These are phyloP conservation scores for Trichomonascaceae sp. DNA, from an alignment of 1,139 yeast species.

Conservation along the genomic window DNA sequence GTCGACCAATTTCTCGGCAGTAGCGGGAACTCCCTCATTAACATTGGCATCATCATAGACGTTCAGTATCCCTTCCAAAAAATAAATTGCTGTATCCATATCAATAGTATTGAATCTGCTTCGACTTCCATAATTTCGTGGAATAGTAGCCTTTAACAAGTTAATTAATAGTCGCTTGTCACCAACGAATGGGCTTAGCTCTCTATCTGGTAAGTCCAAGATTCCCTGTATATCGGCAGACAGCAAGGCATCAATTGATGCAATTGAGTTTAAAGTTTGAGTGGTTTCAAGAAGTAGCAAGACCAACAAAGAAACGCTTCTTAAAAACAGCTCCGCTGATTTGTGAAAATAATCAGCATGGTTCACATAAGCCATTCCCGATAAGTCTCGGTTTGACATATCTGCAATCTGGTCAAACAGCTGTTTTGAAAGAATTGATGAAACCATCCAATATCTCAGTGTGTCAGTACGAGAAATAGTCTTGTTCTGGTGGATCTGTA, in stretches of 20 bases:
- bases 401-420: background rate
- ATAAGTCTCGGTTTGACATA: background rate
- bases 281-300: background rate
- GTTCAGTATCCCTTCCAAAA: background rate
- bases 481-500: background rate
- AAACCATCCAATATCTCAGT: conserved; percentile 1
- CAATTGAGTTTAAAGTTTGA: background rate
- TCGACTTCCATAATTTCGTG: background rate
- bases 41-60: background rate
- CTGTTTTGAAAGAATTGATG: background rate
- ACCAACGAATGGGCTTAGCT: background rate
- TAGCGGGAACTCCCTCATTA: background rate
- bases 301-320: background rate
- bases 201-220: background rate
- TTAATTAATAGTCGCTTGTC: background rate
- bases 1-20: background rate
- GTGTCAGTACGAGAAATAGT: background rate
- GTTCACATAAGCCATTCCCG: background rate
- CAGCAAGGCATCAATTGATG: background rate
- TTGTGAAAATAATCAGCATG: conserved; percentile 1
- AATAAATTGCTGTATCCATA: background rate
- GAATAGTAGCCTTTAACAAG: background rate
- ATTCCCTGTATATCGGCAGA: background rate
- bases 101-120: background rate
- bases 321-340: background rate